phyloP scores from a whole-genome alignment of 306 rosid species.

The Inga oerstediana region DNA sequence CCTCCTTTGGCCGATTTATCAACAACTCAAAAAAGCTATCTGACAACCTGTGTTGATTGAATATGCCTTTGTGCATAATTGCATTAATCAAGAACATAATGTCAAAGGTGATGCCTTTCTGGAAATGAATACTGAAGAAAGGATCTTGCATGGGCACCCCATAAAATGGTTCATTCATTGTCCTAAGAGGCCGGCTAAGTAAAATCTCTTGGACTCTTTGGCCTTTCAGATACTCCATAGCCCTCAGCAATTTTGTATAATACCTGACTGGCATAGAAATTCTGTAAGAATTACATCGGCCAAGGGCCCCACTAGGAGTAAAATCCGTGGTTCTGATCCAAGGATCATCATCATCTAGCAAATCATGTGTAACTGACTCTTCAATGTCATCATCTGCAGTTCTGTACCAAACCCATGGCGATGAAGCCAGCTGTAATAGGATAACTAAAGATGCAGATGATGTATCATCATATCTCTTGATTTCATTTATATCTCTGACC shows the following conservation, averaged over 20 bases:
- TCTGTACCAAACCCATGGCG: conserved; percentile 67
- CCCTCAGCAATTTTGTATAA: conserved; percentile 47
- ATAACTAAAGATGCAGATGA: conserved; percentile 38
- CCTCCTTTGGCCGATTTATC: conserved; percentile 47
- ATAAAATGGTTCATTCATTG: conserved; percentile 55
- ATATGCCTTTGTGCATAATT: conserved; percentile 56
- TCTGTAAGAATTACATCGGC: conserved; percentile 59
- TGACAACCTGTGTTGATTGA: conserved; percentile 61
- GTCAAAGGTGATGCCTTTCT: conserved; percentile 49
- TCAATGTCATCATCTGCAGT: conserved; percentile 73
- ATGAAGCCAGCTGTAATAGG: conserved; percentile 54
- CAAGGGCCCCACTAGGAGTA: conserved; percentile 59
- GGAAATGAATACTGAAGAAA: conserved; percentile 48
- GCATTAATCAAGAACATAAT: conserved; percentile 57
- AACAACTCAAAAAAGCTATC: conserved; percentile 49
- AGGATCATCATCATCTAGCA: conserved; percentile 74
- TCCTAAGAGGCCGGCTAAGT: conserved; percentile 35
- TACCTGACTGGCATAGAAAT: conserved; percentile 61
- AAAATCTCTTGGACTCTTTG: conserved; percentile 40
- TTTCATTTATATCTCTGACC: conserved; percentile 56
- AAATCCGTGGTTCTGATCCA: conserved; percentile 78
- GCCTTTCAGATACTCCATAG: conserved; percentile 46
- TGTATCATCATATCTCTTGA: conserved; percentile 41
- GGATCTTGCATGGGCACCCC: conserved; percentile 45
- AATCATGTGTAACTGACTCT: conserved; percentile 42